Evolutionary conservation across 2,329 filamentous ascomycete genomes (phyloP).

Genomic region (Talaromyces rugulosus): DNA sequence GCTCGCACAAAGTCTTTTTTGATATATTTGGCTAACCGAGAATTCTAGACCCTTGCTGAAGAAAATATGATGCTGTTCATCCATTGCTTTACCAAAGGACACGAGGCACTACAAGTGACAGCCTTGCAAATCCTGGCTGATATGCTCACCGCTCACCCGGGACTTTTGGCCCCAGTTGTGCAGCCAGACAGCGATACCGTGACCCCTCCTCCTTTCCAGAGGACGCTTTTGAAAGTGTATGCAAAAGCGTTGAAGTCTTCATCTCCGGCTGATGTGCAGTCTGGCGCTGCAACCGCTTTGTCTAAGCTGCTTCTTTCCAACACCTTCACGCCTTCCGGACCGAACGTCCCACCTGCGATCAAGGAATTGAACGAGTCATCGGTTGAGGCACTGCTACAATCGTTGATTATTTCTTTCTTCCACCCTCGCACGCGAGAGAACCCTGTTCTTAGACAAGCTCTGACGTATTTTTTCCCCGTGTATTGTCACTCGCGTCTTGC

Average conservation of each 20-base stretch:
- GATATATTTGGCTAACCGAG: constrained; percentile 12
- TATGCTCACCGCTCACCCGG: constrained; percentile 83
- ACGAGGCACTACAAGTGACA: constrained; percentile 82
- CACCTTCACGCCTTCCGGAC: constrained; percentile 53
- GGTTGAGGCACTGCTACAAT: constrained; percentile 71
- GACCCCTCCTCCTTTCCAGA: constrained; percentile 43
- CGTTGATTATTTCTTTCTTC: constrained; percentile 82
- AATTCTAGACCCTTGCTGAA: constrained; percentile 67
- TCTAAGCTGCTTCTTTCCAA: constrained; percentile 82
- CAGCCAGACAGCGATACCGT: constrained; percentile 48
- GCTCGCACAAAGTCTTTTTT: neutral
- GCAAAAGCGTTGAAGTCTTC: constrained; percentile 72
- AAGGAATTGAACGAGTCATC: constrained; percentile 51
- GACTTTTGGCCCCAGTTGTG: constrained; percentile 61
- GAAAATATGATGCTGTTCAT: constrained; percentile 92
- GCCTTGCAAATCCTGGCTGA: constrained; percentile 89
- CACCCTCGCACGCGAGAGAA: constrained; percentile 77
- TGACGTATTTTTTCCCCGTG: constrained; percentile 91
- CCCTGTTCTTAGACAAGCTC: constrained; percentile 74
- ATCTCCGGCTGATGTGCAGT: constrained; percentile 69
- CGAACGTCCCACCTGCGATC: constrained; percentile 52
- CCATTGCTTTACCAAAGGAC: constrained; percentile 92
- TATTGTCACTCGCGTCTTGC: constrained; percentile 82
- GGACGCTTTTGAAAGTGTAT: constrained; percentile 78
- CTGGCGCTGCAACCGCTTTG: constrained; percentile 73